Evolutionary conservation across 1,284 basidiomycete genomes (phyloP).

Genomic region (Ceratobasidium sp.): DNA sequence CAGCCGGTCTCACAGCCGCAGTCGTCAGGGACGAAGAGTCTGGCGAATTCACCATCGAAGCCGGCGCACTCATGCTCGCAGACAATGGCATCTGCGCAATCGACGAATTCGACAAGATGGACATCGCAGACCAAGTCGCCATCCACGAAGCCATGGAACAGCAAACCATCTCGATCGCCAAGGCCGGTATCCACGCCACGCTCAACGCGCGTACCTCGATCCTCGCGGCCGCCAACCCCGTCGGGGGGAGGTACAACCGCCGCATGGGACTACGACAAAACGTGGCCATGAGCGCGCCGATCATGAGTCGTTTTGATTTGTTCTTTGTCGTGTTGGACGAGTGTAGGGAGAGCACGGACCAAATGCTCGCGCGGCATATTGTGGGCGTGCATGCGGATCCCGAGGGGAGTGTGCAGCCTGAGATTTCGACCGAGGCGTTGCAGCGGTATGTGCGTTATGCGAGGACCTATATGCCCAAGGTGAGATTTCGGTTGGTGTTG

Average conservation of each 20-base stretch:
- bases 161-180: slow-evolving; percentile 99
- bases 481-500: slow-evolving; percentile 48
- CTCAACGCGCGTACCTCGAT: slow-evolving; percentile 98
- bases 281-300: slow-evolving; percentile 97
- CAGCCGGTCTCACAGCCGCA: slow-evolving; percentile 97
- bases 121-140: slow-evolving; percentile 96
- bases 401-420: slow-evolving; percentile 92
- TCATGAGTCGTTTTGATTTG: slow-evolving; percentile 99
- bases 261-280: slow-evolving; percentile 95
- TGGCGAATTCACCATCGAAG: slow-evolving; percentile 99
- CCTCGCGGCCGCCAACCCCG: slow-evolving; percentile 96
- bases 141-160: slow-evolving; percentile 99
- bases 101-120: slow-evolving; percentile 99
- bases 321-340: slow-evolving; percentile 99
- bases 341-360: slow-evolving; percentile 91
- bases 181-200: slow-evolving; percentile 98
- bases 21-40: slow-evolving; percentile 99
- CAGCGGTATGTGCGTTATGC: slow-evolving; percentile 98
- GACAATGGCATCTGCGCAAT: slow-evolving; percentile 99
- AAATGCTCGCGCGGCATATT: slow-evolving; percentile 96
- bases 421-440: slow-evolving; percentile 95
- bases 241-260: slow-evolving; percentile 95
- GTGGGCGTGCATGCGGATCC: slow-evolving; percentile 97
- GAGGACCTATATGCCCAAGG: slow-evolving; percentile 95
- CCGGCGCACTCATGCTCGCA: slow-evolving; percentile 97